Conservation (phyloP, 495 filamentous ascomycete species). For the Aspergillus leporis region DNA sequence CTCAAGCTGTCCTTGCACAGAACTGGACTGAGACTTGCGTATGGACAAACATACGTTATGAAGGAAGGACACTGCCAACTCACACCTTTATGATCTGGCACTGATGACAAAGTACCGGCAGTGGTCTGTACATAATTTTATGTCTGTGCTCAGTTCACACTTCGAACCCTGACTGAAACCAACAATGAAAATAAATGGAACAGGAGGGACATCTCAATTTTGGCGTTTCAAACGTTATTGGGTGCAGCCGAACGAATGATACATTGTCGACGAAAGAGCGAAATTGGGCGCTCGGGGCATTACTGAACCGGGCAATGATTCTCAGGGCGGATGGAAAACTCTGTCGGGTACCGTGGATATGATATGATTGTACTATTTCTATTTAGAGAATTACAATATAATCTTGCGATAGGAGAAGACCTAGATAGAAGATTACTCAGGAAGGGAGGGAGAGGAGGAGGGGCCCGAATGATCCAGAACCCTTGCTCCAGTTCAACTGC, state of each 20-base stretch:
- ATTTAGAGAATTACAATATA: too few relatives aligned
- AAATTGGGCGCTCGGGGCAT: neutral
- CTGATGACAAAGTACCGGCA: too few relatives aligned
- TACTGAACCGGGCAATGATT: slow-evolving; percentile 21
- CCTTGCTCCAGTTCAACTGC: neutral
- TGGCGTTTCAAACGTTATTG: neutral
- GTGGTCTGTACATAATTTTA: neutral
- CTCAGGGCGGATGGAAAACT: slow-evolving; percentile 11
- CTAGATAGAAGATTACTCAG: neutral
- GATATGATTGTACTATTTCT: neutral
- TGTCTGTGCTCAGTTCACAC: neutral
- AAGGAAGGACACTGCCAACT: too few relatives aligned
- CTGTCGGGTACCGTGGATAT: neutral
- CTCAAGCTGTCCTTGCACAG: neutral
- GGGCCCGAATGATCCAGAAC: neutral
- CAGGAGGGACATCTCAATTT: neutral
- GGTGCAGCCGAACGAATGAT: neutral
- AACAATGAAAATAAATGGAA: neutral
- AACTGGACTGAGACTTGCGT: neutral
- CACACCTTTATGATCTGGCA: neutral
- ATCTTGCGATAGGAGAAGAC: neutral
- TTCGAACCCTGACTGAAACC: neutral
- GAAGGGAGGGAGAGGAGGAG: neutral
- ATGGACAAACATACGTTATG: too few relatives aligned
- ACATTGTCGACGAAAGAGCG: neutral